Conservation (phyloP, 2,329 filamentous ascomycete genomes). For the Apiospora rasikravindrae region DNA sequence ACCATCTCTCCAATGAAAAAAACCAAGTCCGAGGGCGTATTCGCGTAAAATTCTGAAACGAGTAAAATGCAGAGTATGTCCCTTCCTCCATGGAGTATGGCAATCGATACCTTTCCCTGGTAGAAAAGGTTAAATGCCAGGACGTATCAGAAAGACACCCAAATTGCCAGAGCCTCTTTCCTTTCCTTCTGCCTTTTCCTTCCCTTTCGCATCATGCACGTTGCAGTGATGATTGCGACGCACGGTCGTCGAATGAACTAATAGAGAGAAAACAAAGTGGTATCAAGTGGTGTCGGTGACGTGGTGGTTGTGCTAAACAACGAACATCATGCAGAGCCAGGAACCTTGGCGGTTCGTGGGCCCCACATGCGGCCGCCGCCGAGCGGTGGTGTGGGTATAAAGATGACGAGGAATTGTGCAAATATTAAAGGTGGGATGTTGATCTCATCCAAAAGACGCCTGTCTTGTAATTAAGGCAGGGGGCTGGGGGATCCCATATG, state of each 20-base stretch:
- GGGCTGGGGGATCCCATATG: background rate
- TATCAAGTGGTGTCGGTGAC: constrained; percentile 14
- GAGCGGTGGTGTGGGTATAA: constrained; percentile 15
- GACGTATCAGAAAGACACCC: background rate
- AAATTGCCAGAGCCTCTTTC: background rate
- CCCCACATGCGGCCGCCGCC: constrained; percentile 7
- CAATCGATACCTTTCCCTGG: background rate
- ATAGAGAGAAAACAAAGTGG: constrained; percentile 7
- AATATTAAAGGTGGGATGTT: constrained; percentile 3
- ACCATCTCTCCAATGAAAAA: background rate
- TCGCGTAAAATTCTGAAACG: background rate
- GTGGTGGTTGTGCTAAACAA: constrained; percentile 3
- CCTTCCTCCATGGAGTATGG: background rate
- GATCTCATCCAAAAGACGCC: constrained; percentile 5
- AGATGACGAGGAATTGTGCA: constrained; percentile 7
- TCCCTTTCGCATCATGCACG: background rate
- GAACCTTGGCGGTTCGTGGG: background rate
- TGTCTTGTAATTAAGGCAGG: constrained; percentile 10
- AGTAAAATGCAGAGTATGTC: background rate
- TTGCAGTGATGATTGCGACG: background rate
- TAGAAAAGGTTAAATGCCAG: background rate
- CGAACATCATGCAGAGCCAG: background rate
- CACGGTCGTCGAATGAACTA: constrained; percentile 3
- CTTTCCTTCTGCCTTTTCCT: background rate
- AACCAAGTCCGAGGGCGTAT: background rate